These are phyloP conservation scores for Leccinum variabile DNA, from an alignment of 1,284 basidiomycete species.

Conservation along the genomic window DNA sequence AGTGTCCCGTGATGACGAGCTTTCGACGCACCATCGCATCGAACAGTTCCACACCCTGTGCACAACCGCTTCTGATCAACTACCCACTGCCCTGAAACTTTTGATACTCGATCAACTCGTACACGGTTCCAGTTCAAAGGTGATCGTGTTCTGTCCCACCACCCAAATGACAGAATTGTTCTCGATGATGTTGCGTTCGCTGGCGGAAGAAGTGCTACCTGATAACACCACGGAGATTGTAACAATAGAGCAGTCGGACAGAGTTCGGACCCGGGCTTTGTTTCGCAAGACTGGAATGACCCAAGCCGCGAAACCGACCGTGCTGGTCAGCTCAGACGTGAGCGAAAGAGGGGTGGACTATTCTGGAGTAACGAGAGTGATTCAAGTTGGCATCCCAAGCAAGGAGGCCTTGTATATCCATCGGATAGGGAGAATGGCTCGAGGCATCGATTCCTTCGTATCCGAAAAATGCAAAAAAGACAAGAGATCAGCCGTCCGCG, in stretches of 20 bases:
- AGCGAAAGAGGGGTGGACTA: constrained; percentile 92
- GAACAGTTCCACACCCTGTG: constrained; percentile 85
- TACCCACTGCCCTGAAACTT: constrained; percentile 80
- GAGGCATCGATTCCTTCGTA: constrained; percentile 65
- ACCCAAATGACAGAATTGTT: constrained; percentile 86
- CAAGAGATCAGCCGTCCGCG: constrained; percentile 40
- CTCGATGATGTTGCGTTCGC: constrained; percentile 58
- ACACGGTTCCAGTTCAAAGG: constrained; percentile 73
- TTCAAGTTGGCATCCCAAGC: constrained; percentile 85
- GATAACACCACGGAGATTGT: constrained; percentile 57
- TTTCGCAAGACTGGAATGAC: constrained; percentile 62
- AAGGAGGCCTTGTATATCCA: constrained; percentile 84
- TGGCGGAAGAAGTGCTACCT: constrained; percentile 48
- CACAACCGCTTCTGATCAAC: constrained; percentile 63
- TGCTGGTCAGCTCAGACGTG: constrained; percentile 88
- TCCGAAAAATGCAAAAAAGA: neutral
- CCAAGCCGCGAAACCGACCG: constrained; percentile 38
- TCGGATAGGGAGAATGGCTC: constrained; percentile 89
- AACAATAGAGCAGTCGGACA: constrained; percentile 64
- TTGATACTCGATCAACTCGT: constrained; percentile 88
- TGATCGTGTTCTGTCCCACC: constrained; percentile 89
- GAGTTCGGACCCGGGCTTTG: constrained; percentile 19
- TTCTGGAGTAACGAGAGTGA: constrained; percentile 88
- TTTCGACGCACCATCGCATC: constrained; percentile 71
- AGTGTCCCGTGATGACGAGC: constrained; percentile 9